These are phyloP conservation scores for Colletotrichum sp. DNA, from an alignment of 2,329 filamentous ascomycete genomes.

Conservation along the genomic window DNA sequence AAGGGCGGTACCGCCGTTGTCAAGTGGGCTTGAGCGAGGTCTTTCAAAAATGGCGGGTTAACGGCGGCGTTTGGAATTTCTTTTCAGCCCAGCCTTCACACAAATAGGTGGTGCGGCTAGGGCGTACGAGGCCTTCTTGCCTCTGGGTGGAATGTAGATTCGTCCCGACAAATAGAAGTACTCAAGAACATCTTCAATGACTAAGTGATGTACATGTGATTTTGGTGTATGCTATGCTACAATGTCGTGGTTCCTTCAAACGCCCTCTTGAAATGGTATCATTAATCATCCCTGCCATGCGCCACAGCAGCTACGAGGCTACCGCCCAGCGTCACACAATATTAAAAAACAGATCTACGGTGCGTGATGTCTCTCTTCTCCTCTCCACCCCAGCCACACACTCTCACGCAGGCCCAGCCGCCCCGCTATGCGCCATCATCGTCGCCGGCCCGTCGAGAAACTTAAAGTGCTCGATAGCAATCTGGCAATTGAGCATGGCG, in stretches of 20 bases:
- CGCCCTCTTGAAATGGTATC: constrained; percentile 19
- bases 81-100: neutral
- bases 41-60: neutral
- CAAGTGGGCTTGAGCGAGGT: constrained; percentile 52
- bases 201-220: neutral
- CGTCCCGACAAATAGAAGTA: constrained; percentile 8
- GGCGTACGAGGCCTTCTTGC: neutral
- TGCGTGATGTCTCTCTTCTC: neutral
- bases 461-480: constrained; percentile 83
- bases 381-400: neutral
- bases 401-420: neutral
- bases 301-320: neutral
- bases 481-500: constrained; percentile 87
- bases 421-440: constrained; percentile 22
- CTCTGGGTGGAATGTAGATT: constrained; percentile 19
- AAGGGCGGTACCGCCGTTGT: constrained; percentile 69
- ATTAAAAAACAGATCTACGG: neutral
- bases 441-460: constrained; percentile 59
- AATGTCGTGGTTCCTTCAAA: neutral
- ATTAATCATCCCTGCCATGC: constrained; percentile 20
- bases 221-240: neutral
- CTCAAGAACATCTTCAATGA: neutral
- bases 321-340: neutral
- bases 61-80: constrained; percentile 19
- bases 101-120: neutral